Percentiles rank a stretch among this genome's conserved stretches.
Evolutionary conservation across 2,329 filamentous ascomycete species (phyloP).

Genomic region (Alternaria sp.): DNA sequence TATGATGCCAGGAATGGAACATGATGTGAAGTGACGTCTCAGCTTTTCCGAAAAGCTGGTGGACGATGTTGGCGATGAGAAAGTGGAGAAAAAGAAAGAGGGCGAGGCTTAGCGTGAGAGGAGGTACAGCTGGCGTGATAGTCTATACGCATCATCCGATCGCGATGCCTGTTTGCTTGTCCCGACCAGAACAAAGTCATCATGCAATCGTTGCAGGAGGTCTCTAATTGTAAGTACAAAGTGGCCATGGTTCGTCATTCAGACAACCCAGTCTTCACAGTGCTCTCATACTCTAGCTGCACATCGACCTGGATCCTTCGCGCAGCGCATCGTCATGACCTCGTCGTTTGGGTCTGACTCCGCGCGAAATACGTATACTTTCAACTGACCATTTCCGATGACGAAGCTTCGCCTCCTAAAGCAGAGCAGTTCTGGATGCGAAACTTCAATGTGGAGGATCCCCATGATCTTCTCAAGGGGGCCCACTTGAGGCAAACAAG

Average conservation of each 20-base stretch:
- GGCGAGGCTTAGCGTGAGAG: not conserved
- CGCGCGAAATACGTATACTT: not conserved
- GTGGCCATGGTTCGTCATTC: not conserved
- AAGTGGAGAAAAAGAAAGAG: not conserved
- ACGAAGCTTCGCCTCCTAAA: not conserved
- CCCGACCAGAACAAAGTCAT: not conserved
- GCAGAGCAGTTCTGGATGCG: not conserved
- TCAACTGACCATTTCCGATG: not conserved
- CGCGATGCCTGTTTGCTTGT: not conserved
- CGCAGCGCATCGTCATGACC: not conserved
- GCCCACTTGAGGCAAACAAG: not conserved
- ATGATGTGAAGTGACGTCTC: constrained; percentile 2
- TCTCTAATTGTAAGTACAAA: not conserved
- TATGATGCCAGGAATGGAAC: not conserved
- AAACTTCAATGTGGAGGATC: not conserved
- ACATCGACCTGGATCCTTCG: not conserved
- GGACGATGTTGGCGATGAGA: constrained; percentile 1
- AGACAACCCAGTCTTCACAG: not conserved
- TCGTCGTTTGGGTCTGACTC: not conserved
- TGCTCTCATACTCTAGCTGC: not conserved
- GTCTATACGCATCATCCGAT: not conserved
- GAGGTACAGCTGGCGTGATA: not conserved
- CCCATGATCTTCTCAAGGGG: not conserved
- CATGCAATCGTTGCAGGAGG: not conserved
- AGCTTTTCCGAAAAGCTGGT: not conserved